Base-by-base conservation (phyloP, 2,329 filamentous ascomycete genomes). In the Colletotrichum eremochloae region DNA sequence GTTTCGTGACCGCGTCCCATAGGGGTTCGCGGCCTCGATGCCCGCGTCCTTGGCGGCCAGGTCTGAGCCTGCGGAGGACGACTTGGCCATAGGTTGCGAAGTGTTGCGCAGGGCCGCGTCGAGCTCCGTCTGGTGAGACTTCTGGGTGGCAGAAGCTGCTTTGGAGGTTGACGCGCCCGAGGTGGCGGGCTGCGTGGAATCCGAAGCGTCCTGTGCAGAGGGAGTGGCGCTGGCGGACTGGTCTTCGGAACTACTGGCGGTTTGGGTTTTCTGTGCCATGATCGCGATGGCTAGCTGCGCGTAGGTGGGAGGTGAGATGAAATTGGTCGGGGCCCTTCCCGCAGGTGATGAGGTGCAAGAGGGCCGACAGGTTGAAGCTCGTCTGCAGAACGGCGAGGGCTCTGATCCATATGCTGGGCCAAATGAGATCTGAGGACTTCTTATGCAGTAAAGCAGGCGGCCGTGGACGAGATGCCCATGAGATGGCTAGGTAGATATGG, bases 1-100 rank as follows among this genome's bases (percentile, higher is more conserved):
- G 83, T 97, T 97, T 81, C 96, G 93, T 77, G 95, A 98, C 78
- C 95, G 93, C 80, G 96, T 99, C 79, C 96, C 96, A 83, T 99
- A 98, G 60, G 91, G 91, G 76, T 90, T 91, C 63, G 92, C 85
- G 38, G 83, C 84, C 75, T 88, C 87, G 76, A 84, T 80, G 75
- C 83, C 81, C 12, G 66, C 56, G 72, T 90, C 88, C 79, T 87
- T 89, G 70, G 82, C 79, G 60, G 83, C 79, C 72, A 82, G 78
- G 75, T 86, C 86, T 67, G 85, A 84, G 71, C 82, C 84, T 38
- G 83, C 79, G 38, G 82, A 81, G 70, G 83, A 82, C 71, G 87
- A 84, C 76, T 86, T 86, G 66, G 82, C 85, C 84, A 87, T 86
- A 74, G 84, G 80, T 71, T 85, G 83, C 24, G 84, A 82, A 52